Evolutionary conservation across 2,329 filamentous ascomycete genomes (phyloP).

Genomic region (Fusarium sambucinum): DNA sequence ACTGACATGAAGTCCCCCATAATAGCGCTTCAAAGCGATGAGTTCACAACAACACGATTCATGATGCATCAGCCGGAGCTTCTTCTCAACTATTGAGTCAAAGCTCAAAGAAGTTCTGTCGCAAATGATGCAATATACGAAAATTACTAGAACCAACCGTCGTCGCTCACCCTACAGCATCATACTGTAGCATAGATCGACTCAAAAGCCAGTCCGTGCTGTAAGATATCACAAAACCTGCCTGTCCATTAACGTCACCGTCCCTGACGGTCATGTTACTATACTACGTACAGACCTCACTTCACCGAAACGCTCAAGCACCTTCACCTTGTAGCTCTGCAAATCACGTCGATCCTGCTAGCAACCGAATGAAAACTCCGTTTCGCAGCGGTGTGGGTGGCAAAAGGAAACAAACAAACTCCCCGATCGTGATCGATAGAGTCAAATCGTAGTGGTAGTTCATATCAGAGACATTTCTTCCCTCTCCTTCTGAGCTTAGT

Average conservation of each 20-base stretch:
- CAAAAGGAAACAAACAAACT: conserved; percentile 11
- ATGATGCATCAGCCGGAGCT: neutral
- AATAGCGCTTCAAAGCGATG: neutral
- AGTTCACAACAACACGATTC: neutral
- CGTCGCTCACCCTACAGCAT: conserved; percentile 11
- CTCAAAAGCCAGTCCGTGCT: neutral
- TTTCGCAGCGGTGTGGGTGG: conserved; percentile 31
- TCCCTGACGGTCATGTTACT: conserved; percentile 21
- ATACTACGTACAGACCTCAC: neutral
- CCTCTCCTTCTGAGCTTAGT: neutral
- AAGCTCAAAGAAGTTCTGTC: conserved; percentile 3
- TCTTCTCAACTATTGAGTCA: conserved; percentile 2
- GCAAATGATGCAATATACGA: conserved; percentile 20
- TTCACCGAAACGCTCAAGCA: neutral
- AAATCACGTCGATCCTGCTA: conserved; percentile 29
- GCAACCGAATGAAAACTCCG: conserved; percentile 6
- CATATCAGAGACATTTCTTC: conserved; percentile 26
- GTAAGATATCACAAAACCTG: conserved; percentile 14
- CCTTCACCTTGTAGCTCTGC: conserved; percentile 6
- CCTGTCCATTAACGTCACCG: conserved; percentile 23
- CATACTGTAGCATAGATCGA: neutral
- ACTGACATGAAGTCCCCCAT: neutral
- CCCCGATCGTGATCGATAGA: conserved; percentile 37
- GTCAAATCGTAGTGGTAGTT: conserved; percentile 6
- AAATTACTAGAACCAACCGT: conserved; percentile 11